Evolutionary conservation across 2,329 filamentous ascomycete genomes (phyloP).

Genomic region (Aspergillus amoenus): DNA sequence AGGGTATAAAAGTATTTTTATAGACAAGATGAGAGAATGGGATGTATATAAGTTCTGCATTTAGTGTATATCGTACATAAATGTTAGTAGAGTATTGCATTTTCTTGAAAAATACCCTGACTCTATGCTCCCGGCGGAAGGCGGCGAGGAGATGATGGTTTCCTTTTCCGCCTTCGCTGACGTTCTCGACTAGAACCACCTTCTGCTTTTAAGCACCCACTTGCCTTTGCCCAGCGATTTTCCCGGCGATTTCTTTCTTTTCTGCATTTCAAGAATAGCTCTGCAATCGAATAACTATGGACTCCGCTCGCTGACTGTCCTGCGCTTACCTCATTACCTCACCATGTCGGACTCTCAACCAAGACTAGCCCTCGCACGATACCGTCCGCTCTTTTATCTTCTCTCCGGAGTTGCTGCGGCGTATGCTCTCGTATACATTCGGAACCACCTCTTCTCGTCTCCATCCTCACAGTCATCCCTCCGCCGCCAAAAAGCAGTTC

Average conservation of each 20-base stretch:
- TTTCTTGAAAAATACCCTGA: not conserved
- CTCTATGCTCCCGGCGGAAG: not conserved
- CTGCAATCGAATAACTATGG: not conserved
- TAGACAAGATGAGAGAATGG: not conserved
- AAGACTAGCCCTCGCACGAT: slow-evolving; percentile 36
- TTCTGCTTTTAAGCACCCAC: not conserved
- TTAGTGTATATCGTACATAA: not conserved
- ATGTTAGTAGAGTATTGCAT: not conserved
- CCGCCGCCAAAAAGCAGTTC: slow-evolving; percentile 41
- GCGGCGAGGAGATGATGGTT: not conserved
- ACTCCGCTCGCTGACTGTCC: slow-evolving; percentile 2
- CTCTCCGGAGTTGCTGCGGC: slow-evolving; percentile 43
- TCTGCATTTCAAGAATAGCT: not conserved
- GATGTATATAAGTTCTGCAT: not conserved
- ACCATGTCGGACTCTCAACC: slow-evolving; percentile 33
- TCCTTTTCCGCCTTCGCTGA: slow-evolving; percentile 1
- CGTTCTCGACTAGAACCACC: not conserved
- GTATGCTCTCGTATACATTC: slow-evolving; percentile 43
- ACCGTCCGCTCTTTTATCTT: slow-evolving; percentile 43
- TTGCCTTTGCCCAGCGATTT: not conserved
- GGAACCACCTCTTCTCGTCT: slow-evolving; percentile 30
- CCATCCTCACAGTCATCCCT: slow-evolving; percentile 28
- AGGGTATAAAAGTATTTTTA: not conserved
- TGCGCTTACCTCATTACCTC: not conserved
- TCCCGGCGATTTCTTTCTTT: not conserved